phyloP scores from a whole-genome alignment of 208 protist species.

The Angomonas deanei region DNA sequence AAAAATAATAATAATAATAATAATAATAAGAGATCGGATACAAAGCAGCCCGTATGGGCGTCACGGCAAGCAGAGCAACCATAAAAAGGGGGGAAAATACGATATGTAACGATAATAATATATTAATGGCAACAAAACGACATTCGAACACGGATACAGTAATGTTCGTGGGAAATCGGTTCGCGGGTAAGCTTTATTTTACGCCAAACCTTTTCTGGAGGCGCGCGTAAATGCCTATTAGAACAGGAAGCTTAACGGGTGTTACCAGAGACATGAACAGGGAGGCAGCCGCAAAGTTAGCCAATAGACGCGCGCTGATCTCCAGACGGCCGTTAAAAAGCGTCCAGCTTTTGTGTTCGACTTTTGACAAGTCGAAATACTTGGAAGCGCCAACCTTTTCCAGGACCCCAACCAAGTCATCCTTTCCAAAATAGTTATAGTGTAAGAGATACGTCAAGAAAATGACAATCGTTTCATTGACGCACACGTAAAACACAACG shows the following conservation, averaged over 20 bases:
- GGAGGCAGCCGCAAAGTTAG: conserved; percentile 51
- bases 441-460: conserved; percentile 44
- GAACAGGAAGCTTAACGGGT: conserved; percentile 41
- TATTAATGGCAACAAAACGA: neutral
- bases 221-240: conserved; percentile 37
- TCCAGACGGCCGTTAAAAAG: conserved; percentile 28
- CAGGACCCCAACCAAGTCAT: conserved; percentile 37
- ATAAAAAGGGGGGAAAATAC: neutral
- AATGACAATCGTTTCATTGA: conserved; percentile 45
- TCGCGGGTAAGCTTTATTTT: no score
- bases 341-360: conserved; percentile 38
- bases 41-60: no score
- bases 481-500: conserved; percentile 43
- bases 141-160: neutral
- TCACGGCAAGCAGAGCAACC: conserved; percentile 7
- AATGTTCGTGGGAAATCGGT: conserved; percentile 8
- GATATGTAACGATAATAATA: neutral
- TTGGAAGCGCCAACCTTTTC: conserved; percentile 27
- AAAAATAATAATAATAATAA: conserved; percentile 7
- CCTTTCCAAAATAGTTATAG: conserved; percentile 45
- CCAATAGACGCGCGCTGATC: conserved; percentile 37
- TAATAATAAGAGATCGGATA: conserved; percentile 12
- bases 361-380: conserved; percentile 28
- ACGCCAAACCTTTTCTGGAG: no score
- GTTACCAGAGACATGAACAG: conserved; percentile 48